Evolutionary conservation across 2,329 filamentous ascomycete species (phyloP), one percentile per base, ranked within the genome.

Genomic region (Rutstroemia sydowiana): DNA sequence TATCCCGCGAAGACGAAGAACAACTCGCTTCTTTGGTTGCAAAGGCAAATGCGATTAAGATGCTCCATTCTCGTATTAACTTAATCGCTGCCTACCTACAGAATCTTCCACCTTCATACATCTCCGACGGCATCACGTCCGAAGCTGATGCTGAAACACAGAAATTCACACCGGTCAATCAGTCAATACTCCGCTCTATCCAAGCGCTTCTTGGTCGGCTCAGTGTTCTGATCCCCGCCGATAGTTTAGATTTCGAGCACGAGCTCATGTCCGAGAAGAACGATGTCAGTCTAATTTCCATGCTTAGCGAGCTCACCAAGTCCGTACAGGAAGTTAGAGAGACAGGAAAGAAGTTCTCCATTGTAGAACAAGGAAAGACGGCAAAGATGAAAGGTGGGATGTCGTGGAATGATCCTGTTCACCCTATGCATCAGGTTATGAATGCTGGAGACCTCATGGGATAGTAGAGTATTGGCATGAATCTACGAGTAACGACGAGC

Each of bases 21-120:
- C 73, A 78, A 65, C 74, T 84, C 51, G 74, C 79, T 23, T 73
- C 79, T 14, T 80, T 98, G 20, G 93, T 85, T 26, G 87, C 90
- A 55, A 95, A 95, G 63, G 80, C 86, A 57, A 97, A 96, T 69
- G 91, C 93, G 23, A 85, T 96, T 64, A 92, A 90, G 71, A 96
- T 95, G 83, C 81, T 98, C 26, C 84, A 92, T 63, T 81, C 84
- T 6, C 82, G 88, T 45, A 81, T 93, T 60, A 76, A 79, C 41
- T 77, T 92, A 51, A 78, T 92, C 59, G 78, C 78, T 54, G 75
- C 75, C n/a, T 97, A 96, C 66, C 81, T 98, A 43, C 75, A 84
- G 57, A 78, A 77, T 13, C 77, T 93, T 2, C 85, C 87, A 1
- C 75, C 80, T 4, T 83, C 82, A 20, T 82, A 83, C 62, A 71